Evolutionary conservation across 2,329 filamentous ascomycete genomes (phyloP), one percentile per base, ranked within the genome.

Genomic region (Aspergillus caelatus): DNA sequence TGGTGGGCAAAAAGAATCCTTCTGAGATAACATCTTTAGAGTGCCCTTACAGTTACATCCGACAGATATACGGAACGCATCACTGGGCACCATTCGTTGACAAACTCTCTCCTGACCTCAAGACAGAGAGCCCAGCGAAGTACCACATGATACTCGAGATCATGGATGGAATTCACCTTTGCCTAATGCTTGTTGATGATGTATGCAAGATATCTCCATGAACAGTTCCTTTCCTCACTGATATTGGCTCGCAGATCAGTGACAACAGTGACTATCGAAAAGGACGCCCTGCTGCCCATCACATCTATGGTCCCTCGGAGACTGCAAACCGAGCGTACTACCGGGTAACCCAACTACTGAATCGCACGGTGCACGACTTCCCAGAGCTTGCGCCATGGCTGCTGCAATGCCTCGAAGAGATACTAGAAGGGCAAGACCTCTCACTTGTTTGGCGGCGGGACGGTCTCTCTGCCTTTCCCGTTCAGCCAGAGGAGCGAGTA

Each of bases 181-280:
- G 69, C n/a, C 46, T 69, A 16, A 72, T 71, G 64, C 50, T 72
- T 48, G 69, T 72, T 21, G 69, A 72, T 28, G 69, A 71, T 62
- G 69, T 71, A 60, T 26, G 64, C 4, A 11, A 26, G 14, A 23
- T 34, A 45, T 43, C 12, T 21, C 36, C 10, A 32, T 57, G 26
- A 8, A 14, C 3, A 26, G 28, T 19, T 10, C n/a, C 28, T 19
- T 10, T 9, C 14, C 41, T 59, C 7, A 56, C n/a, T 39, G n/a
- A 11, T 10, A 21, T 43, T 11, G 8, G 4, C 14, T 46, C 4
- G 21, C 55, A 70, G 67, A 69, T 71, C 45, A 65, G 68, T 9
- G 66, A 71, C 55, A 64, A 63, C 16, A 71, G 68, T 34, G 64
- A 68, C 36, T 68, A 50, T 34, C 68, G 68, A 7, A 71, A 70